Evolutionary conservation across 768 basidiomycete genomes (phyloP).

Genomic region (Macrolepiota dolichaula): DNA sequence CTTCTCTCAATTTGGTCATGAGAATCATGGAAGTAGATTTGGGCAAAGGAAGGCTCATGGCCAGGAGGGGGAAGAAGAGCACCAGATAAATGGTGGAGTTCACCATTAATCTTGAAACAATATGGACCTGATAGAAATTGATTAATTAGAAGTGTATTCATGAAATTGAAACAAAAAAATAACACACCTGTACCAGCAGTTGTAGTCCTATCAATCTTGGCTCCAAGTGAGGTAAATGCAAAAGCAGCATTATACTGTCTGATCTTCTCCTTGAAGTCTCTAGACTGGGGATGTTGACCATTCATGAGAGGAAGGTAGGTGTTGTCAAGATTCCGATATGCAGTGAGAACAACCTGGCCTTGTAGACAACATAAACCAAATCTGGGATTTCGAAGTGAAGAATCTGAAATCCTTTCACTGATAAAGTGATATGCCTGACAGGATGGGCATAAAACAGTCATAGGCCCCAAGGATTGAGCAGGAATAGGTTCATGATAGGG

Average conservation of each 20-base stretch:
- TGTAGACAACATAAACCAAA: not conserved
- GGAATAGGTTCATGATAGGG: not conserved
- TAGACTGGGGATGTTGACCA: not conserved
- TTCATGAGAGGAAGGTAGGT: not conserved
- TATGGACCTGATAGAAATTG: constrained; percentile 10
- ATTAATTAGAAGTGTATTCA: no score
- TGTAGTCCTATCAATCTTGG: not conserved
- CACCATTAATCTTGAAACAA: constrained; percentile 15
- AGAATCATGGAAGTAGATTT: constrained; percentile 17
- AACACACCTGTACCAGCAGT: not conserved
- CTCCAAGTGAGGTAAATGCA: not conserved
- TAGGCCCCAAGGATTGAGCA: not conserved
- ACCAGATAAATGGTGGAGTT: constrained; percentile 12
- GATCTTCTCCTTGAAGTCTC: not conserved
- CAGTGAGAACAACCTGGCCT: not conserved
- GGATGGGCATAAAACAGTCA: not conserved
- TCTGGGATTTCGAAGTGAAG: not conserved
- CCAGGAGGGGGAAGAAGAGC: constrained; percentile 6
- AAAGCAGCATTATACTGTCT: not conserved
- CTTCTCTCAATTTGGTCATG: constrained; percentile 3
- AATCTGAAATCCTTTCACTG: not conserved
- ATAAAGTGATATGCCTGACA: not conserved
- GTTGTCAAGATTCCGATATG: not conserved
- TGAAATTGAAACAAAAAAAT: no score
- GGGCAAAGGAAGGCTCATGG: constrained; percentile 12